phyloP scores from a whole-genome alignment of 257 asterid genomes.

The Petunia axillaris region DNA sequence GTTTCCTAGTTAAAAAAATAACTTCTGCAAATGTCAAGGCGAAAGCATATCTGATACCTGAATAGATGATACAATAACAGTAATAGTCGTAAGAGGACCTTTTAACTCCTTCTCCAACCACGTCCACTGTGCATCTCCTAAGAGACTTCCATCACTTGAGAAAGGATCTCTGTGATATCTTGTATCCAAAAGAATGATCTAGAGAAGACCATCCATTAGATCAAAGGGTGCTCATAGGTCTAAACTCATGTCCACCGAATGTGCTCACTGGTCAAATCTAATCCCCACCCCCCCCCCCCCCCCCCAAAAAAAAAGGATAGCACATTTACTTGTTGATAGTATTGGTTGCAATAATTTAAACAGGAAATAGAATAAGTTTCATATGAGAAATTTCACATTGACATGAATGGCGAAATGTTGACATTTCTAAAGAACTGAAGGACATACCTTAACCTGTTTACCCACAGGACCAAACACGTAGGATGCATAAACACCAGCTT shows the following conservation, averaged over 20 bases:
- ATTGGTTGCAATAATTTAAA: background rate
- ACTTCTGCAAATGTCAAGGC: background rate
- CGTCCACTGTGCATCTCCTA: conserved; percentile 41
- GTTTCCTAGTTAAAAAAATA: background rate
- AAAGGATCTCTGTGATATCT: conserved; percentile 41
- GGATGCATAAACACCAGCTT: conserved; percentile 44
- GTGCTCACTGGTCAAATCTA: too few relatives aligned
- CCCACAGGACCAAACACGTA: conserved; percentile 43
- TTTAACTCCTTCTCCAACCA: conserved; percentile 42
- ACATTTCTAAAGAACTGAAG: background rate
- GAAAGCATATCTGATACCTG: conserved; percentile 32
- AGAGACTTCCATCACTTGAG: conserved; percentile 38
- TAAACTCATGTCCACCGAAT: background rate
- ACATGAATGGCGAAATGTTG: background rate
- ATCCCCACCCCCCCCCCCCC: too few relatives aligned
- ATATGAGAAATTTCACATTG: background rate
- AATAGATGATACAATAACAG: conserved; percentile 41
- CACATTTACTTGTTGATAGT: background rate
- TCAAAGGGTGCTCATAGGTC: background rate
- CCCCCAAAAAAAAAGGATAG: too few relatives aligned
- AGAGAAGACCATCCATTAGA: conserved; percentile 20
- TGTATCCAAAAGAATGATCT: conserved; percentile 47
- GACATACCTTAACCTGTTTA: conserved; percentile 40
- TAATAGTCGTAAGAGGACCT: conserved; percentile 34
- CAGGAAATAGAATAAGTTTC: background rate